These are phyloP conservation scores for Rhododendron williamsianum DNA, from an alignment of 148 eudicot species.

Conservation along the genomic window DNA sequence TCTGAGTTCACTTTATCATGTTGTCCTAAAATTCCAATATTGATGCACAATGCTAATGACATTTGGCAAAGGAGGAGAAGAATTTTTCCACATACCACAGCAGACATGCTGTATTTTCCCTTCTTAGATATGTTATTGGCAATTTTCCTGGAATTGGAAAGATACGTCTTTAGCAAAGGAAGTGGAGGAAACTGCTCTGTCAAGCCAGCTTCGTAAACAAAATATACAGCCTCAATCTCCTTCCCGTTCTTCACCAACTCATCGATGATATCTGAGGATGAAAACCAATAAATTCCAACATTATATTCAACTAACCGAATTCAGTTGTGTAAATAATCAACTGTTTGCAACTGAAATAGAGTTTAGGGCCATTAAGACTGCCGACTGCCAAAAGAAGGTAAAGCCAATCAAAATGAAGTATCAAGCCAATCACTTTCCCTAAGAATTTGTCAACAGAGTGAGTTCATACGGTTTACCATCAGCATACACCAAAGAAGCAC, in stretches of 20 bases:
- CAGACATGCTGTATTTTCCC: constrained; percentile 5
- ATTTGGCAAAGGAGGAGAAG: background rate
- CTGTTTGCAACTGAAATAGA: background rate
- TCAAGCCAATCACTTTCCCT: background rate
- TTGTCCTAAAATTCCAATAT: background rate
- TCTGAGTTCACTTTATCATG: constrained; percentile 1
- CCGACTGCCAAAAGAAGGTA: background rate
- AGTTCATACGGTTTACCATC: background rate
- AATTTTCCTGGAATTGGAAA: constrained; percentile 22
- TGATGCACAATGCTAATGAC: background rate
- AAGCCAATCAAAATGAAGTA: background rate
- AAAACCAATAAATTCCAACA: background rate
- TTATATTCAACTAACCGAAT: background rate
- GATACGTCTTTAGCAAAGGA: constrained; percentile 32
- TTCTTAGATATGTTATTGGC: constrained; percentile 14
- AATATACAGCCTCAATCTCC: constrained; percentile 55
- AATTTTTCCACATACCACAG: constrained; percentile 9
- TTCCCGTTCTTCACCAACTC: constrained; percentile 28
- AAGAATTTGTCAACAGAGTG: background rate
- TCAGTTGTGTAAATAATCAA: background rate
- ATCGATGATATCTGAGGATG: constrained; percentile 8
- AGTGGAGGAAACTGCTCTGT: constrained; percentile 44
- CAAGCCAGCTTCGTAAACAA: constrained; percentile 45
- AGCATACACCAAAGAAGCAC: background rate
- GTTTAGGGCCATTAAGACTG: background rate